Evolutionary conservation across 1,284 basidiomycete genomes (phyloP), one percentile per base, ranked within the genome.

Genomic region (Sporisorium sorghi): DNA sequence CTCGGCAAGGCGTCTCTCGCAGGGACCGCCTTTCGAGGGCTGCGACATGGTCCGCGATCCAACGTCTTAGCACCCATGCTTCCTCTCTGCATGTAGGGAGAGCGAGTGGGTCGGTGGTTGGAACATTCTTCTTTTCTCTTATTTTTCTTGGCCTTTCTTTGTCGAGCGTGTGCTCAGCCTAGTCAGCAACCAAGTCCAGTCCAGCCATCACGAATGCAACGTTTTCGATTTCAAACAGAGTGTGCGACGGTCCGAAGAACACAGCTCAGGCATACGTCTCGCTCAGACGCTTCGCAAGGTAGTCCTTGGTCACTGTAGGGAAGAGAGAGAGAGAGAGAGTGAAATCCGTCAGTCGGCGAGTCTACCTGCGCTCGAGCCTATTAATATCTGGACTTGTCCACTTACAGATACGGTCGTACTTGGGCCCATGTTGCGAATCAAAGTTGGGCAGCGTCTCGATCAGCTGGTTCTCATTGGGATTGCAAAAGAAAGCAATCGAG

Each of bases 401-500:
- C 62, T 53, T 48, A 65, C 62, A 28, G 58, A 93, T 87, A 1
- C 90, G 85, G 23, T 77, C 73, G 52, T 85, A 85, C 67, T 83
- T 83, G 11, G 77, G 50, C 9, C 47, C 54, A 17, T 71, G 62
- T 1, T 85, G 85, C 37, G 81, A 75, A n/a, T 55, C 57, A 11
- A 77, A 77, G 35, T 76, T 69, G 77, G 92, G 91, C 43, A 94
- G 85, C 76, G 91, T 91, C 24, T 89, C 86, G 65, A 94, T 90
- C 61, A 88, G 86, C 15, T 91, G 87, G 47, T 88, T 87, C 64
- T 89, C 89, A 75, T 93, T 93, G 8, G 92, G 92, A 77, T 92
- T 93, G 86, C 90, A 92, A 86, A 94, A 94, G 87, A 92, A 93
- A 6, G 91, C 92, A 61, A 94, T 91, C 12, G 91, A 92, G 82